phyloP scores from a whole-genome alignment of 805 yeast genomes.

The Maudiozyma pseudohumilis region DNA sequence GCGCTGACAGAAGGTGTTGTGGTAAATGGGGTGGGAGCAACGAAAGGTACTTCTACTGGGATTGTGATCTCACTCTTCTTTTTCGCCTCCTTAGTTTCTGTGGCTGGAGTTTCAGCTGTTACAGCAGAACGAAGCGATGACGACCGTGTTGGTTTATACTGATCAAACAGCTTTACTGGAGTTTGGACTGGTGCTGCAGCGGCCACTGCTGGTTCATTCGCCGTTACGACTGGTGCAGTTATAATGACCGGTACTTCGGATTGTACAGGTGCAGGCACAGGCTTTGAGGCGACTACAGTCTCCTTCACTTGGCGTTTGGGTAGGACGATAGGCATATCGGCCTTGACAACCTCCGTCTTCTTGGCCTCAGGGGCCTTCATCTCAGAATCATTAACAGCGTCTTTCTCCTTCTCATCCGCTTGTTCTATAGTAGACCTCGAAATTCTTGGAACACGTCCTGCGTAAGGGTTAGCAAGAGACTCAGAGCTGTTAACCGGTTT shows the following conservation, averaged over 20 bases:
- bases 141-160: constrained; percentile 31
- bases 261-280: too few species aligned
- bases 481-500: background rate
- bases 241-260: too few species aligned
- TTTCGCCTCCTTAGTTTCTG: too few species aligned
- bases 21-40: too few species aligned
- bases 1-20: too few species aligned
- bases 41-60: too few species aligned
- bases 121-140: constrained; percentile 31
- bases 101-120: constrained; percentile 14
- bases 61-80: background rate
- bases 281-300: too few species aligned
- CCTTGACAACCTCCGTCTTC: background rate
- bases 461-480: constrained; percentile 36
- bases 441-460: constrained; percentile 13
- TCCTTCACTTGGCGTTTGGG: too few species aligned
- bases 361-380: background rate
- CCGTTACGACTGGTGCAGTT: too few species aligned
- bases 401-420: too few species aligned
- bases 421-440: too few species aligned
- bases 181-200: background rate
- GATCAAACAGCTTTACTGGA: constrained; percentile 9
- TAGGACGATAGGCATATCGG: too few species aligned
- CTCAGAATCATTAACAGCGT: background rate
- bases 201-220: background rate